Evolutionary conservation across 2,329 filamentous ascomycete genomes (phyloP).

Genomic region (Colletotrichum lupini): DNA sequence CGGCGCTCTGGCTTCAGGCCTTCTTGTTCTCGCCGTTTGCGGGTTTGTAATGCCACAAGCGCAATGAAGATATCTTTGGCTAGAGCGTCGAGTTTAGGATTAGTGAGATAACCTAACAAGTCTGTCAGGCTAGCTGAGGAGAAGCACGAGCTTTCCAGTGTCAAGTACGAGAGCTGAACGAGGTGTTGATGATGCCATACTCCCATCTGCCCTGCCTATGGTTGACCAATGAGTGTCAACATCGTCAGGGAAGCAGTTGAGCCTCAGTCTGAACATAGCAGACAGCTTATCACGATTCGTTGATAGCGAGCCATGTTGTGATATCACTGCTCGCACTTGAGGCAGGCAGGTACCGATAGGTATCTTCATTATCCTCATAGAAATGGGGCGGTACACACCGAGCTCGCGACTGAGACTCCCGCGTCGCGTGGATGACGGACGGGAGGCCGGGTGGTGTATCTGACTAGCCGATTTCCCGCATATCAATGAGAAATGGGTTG

Average conservation of each 20-base stretch:
- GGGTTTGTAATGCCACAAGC: neutral
- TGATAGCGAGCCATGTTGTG: neutral
- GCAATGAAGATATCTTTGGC: neutral
- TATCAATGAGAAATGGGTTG: neutral
- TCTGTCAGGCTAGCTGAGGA: neutral
- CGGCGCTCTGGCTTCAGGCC: neutral
- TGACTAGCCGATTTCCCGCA: neutral
- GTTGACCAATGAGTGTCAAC: neutral
- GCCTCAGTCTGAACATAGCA: neutral
- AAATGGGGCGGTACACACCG: neutral
- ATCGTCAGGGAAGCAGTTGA: neutral
- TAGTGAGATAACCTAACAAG: neutral
- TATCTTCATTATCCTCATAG: neutral
- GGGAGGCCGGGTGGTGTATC: neutral
- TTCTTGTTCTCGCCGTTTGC: conserved; percentile 1
- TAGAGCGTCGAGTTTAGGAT: neutral
- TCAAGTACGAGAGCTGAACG: neutral
- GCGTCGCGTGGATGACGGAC: conserved; percentile 21
- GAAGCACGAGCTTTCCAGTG: neutral
- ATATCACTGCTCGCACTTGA: neutral
- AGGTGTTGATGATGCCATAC: neutral
- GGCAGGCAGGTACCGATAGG: neutral
- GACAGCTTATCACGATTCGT: neutral
- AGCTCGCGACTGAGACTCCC: neutral
- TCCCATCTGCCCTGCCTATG: neutral